Evolutionary conservation across 1,284 basidiomycete species (phyloP), one percentile per base, ranked within the genome.

Genomic region (Fomitopsis betulina): DNA sequence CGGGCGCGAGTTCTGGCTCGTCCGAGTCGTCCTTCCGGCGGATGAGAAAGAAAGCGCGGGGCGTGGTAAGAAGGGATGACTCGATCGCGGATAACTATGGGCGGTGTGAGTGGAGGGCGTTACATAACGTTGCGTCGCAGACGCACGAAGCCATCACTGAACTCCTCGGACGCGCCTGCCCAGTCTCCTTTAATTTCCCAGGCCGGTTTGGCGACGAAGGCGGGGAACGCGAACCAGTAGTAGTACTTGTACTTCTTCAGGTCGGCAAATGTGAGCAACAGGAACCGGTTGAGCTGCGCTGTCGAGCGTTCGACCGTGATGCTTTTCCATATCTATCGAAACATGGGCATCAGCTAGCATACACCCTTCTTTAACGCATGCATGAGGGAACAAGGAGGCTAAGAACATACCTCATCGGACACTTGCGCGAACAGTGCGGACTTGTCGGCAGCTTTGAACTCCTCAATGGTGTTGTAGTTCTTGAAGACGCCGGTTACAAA

Each of bases 171-270:
- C 1, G 82, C 85, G 42, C 64, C 58, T 47, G 69, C 72, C 87
- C 87, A 88, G 3, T 77, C 73, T 17, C 77, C 79, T 40, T 77
- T 74, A 58, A 94, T 82, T 73, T 94, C 86, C 94, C 94, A 97
- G 0, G 86, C 83, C 3, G 94, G 94, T 64, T 92, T 93, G 15
- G 91, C 80, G 0, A 90, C 85, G 58, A 98, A 86, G 0, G 94
- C 94, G 0, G 97, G 97, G 72, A 98, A 97, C 0, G 92, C 92
- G 67, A 98, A 98, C 96, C 96, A 98, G 74, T 99, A 98, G 70
- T 91, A 95, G 72, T 94, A 98, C 63, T 90, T 91, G 78, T 96
- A 98, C 73, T 96, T 98, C 79, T 99, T 99, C 60, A 99, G 86
- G 72, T 99, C 97, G 0, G 97, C 93, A 67, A 90, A 99, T 0